These are phyloP conservation scores for Aplosporella prunicola DNA, from an alignment of 2,329 filamentous ascomycete species.

Conservation along the genomic window DNA sequence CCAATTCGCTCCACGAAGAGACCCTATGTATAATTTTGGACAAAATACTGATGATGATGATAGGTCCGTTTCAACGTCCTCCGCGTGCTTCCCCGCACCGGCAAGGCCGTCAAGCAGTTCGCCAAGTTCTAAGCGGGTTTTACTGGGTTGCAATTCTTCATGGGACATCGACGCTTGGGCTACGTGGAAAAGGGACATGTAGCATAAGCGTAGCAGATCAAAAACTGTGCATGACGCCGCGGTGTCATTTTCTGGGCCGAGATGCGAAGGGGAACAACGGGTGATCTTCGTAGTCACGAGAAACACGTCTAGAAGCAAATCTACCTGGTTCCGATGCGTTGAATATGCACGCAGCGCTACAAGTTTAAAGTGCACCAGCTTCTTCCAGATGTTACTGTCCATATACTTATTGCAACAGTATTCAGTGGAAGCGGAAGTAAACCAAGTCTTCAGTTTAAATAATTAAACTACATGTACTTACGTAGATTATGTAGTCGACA, in stretches of 20 bases:
- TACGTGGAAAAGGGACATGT: conserved; percentile 12
- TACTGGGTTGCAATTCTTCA: conserved; percentile 12
- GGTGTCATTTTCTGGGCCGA: conserved; percentile 9
- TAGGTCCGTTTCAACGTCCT: conserved; percentile 99
- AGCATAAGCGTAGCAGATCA: conserved; percentile 12
- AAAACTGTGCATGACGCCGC: conserved; percentile 11
- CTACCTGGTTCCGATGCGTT: too few species aligned
- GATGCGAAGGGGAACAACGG: conserved; percentile 7
- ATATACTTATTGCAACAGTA: too few species aligned
- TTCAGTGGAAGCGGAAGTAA: too few species aligned
- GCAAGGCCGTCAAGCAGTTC: conserved; percentile 97
- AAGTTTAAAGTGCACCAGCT: neutral
- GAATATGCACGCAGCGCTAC: too few species aligned
- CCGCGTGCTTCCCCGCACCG: conserved; percentile 92
- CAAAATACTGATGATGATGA: conserved; percentile 9
- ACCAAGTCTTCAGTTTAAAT: too few species aligned
- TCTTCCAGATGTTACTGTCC: too few species aligned
- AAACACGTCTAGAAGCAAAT: too few species aligned
- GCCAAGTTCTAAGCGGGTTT: conserved; percentile 75
- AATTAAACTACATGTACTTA: too few species aligned
- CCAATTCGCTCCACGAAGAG: neutral
- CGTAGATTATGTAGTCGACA: too few species aligned
- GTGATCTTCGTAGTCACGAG: too few species aligned
- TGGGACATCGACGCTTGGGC: conserved; percentile 10
- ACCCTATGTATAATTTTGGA: neutral